These are phyloP conservation scores for Xylaria sp. DNA, from an alignment of 495 filamentous ascomycete species.

Conservation along the genomic window DNA sequence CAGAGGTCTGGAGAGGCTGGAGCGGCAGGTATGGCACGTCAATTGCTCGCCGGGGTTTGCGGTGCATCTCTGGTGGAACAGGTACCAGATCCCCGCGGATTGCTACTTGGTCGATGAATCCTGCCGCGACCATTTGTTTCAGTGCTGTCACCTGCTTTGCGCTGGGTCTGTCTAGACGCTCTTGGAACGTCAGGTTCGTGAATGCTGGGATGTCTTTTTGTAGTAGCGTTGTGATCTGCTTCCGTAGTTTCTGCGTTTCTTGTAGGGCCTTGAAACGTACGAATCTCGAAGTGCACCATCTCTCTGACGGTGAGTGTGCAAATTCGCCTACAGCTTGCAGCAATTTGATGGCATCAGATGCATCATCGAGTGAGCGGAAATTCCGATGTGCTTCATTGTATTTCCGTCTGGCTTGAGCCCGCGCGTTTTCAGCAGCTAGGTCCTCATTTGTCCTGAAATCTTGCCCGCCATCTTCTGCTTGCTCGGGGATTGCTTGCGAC, in stretches of 20 bases:
- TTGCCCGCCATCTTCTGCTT: conserved; percentile 49
- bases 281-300: conserved; percentile 83
- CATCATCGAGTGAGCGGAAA: conserved; percentile 81
- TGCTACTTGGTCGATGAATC: conserved; percentile 94
- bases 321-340: conserved; percentile 88
- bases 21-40: conserved; percentile 92
- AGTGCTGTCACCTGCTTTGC: conserved; percentile 78
- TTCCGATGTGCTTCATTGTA: conserved; percentile 79
- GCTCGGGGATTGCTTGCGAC: conserved; percentile 70
- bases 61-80: conserved; percentile 69
- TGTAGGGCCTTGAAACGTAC: conserved; percentile 83
- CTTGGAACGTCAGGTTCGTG: conserved; percentile 61
- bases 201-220: conserved; percentile 74
- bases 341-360: conserved; percentile 87
- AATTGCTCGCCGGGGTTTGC: conserved; percentile 79
- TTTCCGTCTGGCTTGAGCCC: conserved; percentile 67
- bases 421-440: conserved; percentile 70
- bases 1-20: conserved; percentile 62
- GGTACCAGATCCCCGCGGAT: conserved; percentile 89
- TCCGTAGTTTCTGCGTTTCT: conserved; percentile 82
- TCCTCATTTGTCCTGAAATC: conserved; percentile 69
- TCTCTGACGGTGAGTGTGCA: conserved; percentile 67
- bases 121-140: conserved; percentile 88
- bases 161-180: conserved; percentile 72
- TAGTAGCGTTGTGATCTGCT: conserved; percentile 82